Evolutionary conservation across 768 basidiomycete genomes (phyloP).

Genomic region (Daedaleopsis nitida): DNA sequence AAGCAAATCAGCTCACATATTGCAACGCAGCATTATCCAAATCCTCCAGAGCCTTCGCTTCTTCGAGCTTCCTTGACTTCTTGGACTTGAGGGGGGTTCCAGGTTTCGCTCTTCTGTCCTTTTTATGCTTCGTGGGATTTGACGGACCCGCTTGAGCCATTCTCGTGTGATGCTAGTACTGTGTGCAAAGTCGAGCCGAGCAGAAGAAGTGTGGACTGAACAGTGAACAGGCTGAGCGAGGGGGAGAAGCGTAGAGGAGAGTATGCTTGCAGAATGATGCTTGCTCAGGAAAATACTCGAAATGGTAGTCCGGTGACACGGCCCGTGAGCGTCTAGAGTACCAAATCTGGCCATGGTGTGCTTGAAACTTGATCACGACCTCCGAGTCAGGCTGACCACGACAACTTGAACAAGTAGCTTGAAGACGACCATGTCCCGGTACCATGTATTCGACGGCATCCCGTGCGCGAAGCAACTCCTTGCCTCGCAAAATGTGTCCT

Average conservation of each 20-base stretch:
- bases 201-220: no score
- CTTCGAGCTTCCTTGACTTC: slow-evolving; percentile 46
- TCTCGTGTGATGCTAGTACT: no score
- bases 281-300: neutral
- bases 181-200: no score
- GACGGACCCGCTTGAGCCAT: slow-evolving; percentile 26
- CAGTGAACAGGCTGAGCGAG: no score
- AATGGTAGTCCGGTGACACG: neutral
- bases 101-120: slow-evolving; percentile 9
- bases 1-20: slow-evolving; percentile 45
- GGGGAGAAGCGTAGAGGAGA: neutral
- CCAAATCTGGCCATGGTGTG: neutral
- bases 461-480: slow-evolving; percentile 37
- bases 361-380: no score
- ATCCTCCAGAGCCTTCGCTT: slow-evolving; percentile 51
- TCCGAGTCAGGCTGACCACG: no score
- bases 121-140: slow-evolving; percentile 9
- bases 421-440: slow-evolving; percentile 9
- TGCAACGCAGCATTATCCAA: slow-evolving; percentile 50
- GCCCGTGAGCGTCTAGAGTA: neutral
- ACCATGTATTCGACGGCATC: slow-evolving; percentile 57
- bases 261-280: neutral
- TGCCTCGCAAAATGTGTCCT: slow-evolving; percentile 14
- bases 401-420: no score
- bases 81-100: slow-evolving; percentile 25